Conservation (phyloP, 345 rosid genomes). For the Salix exigua region DNA sequence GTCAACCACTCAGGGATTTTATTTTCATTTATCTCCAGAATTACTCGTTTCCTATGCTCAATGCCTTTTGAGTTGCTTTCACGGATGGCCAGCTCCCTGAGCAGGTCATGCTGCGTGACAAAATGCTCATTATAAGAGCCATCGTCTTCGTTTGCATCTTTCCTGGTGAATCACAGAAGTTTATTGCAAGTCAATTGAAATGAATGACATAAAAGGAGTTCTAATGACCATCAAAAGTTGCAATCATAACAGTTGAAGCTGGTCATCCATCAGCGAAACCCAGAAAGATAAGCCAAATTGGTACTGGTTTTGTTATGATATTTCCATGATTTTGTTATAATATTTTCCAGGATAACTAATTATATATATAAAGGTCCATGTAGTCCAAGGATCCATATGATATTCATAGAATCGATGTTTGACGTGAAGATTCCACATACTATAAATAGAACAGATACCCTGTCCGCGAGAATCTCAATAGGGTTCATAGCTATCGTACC, state of each 20-base stretch:
- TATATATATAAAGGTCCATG: too few species aligned
- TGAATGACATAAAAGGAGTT: neutral
- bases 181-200: neutral
- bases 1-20: conserved; percentile 12
- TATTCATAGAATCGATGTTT: neutral
- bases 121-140: conserved; percentile 14
- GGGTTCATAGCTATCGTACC: conserved; percentile 2
- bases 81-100: conserved; percentile 27
- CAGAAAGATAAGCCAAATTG: neutral
- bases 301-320: neutral
- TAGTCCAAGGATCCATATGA: too few species aligned
- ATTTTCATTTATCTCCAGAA: conserved; percentile 15
- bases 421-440: neutral
- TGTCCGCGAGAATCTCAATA: too few species aligned
- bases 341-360: too few species aligned
- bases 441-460: too few species aligned
- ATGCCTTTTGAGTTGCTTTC: conserved; percentile 11
- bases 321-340: neutral
- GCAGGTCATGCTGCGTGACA: conserved; percentile 27
- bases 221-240: neutral
- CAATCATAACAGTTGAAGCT: neutral
- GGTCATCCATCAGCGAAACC: neutral
- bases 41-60: conserved; percentile 16
- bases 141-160: conserved; percentile 16
- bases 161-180: conserved; percentile 15